Evolutionary conservation across 768 basidiomycete species (phyloP).

Genomic region (Mycena belliarum): DNA sequence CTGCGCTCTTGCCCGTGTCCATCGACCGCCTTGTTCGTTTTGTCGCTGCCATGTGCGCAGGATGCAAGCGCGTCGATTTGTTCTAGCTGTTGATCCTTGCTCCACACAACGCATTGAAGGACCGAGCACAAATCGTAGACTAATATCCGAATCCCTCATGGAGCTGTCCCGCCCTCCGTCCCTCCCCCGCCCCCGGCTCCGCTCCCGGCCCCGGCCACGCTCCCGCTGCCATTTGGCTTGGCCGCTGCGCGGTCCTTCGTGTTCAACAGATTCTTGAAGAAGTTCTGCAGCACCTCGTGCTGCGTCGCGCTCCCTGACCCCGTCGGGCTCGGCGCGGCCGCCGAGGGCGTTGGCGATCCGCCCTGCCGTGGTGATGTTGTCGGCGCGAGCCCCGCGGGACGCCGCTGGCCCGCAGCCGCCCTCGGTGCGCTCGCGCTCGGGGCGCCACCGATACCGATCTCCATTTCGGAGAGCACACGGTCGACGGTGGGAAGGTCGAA

Average conservation of each 20-base stretch:
- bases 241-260: conserved; percentile 56
- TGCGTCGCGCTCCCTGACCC: conserved; percentile 59
- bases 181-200: conserved; percentile 38
- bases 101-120: too few relatives aligned
- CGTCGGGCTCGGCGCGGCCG: conserved; percentile 17
- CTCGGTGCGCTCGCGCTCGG: conserved; percentile 28
- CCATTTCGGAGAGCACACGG: conserved; percentile 87
- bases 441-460: conserved; percentile 52
- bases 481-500: conserved; percentile 88
- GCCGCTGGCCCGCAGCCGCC: conserved; percentile 26
- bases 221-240: conserved; percentile 31
- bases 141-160: too few relatives aligned
- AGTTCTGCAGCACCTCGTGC: conserved; percentile 83
- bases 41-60: too few relatives aligned
- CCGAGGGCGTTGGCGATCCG: conserved; percentile 36
- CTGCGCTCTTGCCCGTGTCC: too few relatives aligned
- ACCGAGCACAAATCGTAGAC: too few relatives aligned
- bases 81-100: too few relatives aligned
- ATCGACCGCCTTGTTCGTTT: too few relatives aligned
- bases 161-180: too few relatives aligned
- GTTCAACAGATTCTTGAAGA: conserved; percentile 81
- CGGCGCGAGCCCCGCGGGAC: conserved; percentile 42
- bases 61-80: too few relatives aligned
- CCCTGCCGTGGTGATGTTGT: conserved; percentile 34
- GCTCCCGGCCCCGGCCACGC: conserved; percentile 10